Percentiles rank a stretch among this genome's conserved stretches.
phyloP scores from a whole-genome alignment of 441 rosid species.

The Eruca vesicaria region DNA sequence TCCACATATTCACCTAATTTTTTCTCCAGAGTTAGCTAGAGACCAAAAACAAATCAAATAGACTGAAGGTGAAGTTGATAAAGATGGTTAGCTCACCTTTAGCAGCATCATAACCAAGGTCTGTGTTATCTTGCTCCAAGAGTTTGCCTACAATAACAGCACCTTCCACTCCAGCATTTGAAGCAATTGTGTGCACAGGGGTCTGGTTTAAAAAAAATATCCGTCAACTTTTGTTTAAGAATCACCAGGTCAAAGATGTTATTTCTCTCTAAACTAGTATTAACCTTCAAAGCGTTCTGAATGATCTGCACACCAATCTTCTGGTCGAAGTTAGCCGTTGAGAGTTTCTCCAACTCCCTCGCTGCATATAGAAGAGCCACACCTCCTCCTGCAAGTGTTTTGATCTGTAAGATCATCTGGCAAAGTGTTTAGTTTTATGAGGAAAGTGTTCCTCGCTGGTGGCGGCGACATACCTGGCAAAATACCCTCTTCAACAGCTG shows the following conservation, averaged over 20 bases:
- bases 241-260: neutral
- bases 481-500: constrained; percentile 93
- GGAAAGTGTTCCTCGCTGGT: neutral
- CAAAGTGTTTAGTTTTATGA: neutral
- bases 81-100: constrained; percentile 49
- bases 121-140: constrained; percentile 75
- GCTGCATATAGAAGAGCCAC: constrained; percentile 83
- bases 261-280: neutral
- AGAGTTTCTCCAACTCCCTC: constrained; percentile 68
- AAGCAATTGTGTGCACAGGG: constrained; percentile 74
- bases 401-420: neutral
- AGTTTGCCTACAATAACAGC: constrained; percentile 90
- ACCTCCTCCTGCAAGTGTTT: constrained; percentile 63
- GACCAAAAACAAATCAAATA: neutral
- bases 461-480: constrained; percentile 55
- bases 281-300: constrained; percentile 84
- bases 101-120: constrained; percentile 89
- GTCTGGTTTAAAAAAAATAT: constrained; percentile 31
- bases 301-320: constrained; percentile 86
- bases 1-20: constrained; percentile 57
- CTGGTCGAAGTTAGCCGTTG: constrained; percentile 81
- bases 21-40: neutral
- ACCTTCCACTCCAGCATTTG: constrained; percentile 87
- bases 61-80: neutral
- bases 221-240: neutral